Evolutionary conservation across 352 stramenopile species (phyloP), one percentile per base, ranked within the genome.

Genomic region (Elongisporangium senticosum): DNA sequence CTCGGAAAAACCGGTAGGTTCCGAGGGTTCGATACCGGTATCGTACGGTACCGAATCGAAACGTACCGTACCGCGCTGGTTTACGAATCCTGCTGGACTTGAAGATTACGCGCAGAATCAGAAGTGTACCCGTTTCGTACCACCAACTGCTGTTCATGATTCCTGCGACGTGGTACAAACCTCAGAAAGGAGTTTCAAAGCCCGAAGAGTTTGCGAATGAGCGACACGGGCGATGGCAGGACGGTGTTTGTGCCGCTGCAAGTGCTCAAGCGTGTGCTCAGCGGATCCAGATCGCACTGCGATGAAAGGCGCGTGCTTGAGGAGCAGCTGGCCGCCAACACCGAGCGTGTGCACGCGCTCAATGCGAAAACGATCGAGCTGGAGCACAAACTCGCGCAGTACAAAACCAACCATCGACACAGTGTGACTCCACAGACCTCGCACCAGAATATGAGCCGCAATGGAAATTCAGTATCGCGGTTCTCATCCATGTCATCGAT

Each of bases 321-420:
- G 6, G 47, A 63, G 24, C 65, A 69, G 28, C 37, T 87, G 20
- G 68, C 73, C 11, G 75, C 75, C 50, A 73, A 57, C 28, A 67
- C 53, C 37, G 62, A 78, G 59, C 73, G 71, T 7, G 64, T 76
- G 48, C 55, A 64, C 22, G 49, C 72, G 22, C 61, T 87, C 55
- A 68, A 65, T 49, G 69, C 65, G 52, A 72, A 72, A 53, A 78
- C 69, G 0, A 56, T 59, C 8, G 67, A 77, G 0, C 54, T 85
- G n/a, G 75, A 87, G 59, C 66, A 73, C 20, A 72, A 64, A 54
- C 73, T 85, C 17, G 63, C 61, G 47, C 68, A 79, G 59, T 77
- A 77, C 65, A 75, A 75, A 49, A 63, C 63, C 19, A 72, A 79
- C 22, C 75, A 87, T 55, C 68, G 69, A 1, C 65, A 79, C 51